Percentiles rank a stretch among this genome's conserved stretches.
Evolutionary conservation across 2,329 filamentous ascomycete genomes (phyloP).

Genomic region (Ascochyta viciae-villosae): DNA sequence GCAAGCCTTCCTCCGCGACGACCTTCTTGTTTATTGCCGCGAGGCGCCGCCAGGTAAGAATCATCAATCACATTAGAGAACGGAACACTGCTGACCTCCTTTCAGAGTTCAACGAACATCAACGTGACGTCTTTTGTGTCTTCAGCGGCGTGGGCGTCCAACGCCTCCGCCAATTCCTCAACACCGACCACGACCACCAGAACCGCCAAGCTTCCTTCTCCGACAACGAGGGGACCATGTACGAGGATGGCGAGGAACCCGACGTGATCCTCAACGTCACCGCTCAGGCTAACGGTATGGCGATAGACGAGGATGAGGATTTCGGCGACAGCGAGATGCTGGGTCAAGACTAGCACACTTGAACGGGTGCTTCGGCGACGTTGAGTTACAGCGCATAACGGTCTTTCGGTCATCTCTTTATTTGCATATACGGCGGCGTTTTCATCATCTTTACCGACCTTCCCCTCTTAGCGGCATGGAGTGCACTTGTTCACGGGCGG

Average conservation of each 20-base stretch:
- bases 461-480: slow-evolving; percentile 22
- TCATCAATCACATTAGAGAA: no score
- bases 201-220: slow-evolving; percentile 26
- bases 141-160: slow-evolving; percentile 89
- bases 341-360: slow-evolving; percentile 34
- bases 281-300: slow-evolving; percentile 46
- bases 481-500: slow-evolving; percentile 8
- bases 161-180: slow-evolving; percentile 79
- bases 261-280: slow-evolving; percentile 48
- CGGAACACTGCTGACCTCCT: not conserved
- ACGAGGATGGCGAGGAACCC: slow-evolving; percentile 41
- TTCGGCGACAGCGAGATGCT: slow-evolving; percentile 56
- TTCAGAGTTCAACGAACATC: slow-evolving; percentile 90
- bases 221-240: slow-evolving; percentile 40
- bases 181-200: slow-evolving; percentile 51
- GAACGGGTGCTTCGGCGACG: not conserved
- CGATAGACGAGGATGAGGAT: slow-evolving; percentile 54
- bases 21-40: slow-evolving; percentile 84
- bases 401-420: not conserved
- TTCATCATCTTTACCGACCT: slow-evolving; percentile 13
- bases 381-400: not conserved
- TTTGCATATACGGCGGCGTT: slow-evolving; percentile 27
- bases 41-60: slow-evolving; percentile 75
- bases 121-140: slow-evolving; percentile 95
- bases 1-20: slow-evolving; percentile 83